Evolutionary conservation across 139 green algal species (phyloP), one percentile per base, ranked within the genome.

Genomic region (Volvox reticuliferus): DNA sequence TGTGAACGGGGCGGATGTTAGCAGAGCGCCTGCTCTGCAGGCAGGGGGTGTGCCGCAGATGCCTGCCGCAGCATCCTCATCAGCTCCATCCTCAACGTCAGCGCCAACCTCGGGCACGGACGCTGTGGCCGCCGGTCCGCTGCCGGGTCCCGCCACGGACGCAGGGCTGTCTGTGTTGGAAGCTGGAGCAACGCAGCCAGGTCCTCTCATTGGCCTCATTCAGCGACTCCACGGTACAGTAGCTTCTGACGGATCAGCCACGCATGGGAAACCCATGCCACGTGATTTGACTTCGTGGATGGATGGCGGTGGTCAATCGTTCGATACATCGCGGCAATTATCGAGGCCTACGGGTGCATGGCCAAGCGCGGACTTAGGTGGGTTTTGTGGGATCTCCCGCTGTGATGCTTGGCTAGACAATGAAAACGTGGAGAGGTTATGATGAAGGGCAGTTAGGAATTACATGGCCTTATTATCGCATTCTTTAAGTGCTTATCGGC

Each of bases 141-240:
- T 55, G 44, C 44, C 44, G 44, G 44, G 44, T 9, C 44, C 44
- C 5, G 44, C 9, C 44, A 55, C 44, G 44, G 44, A 55, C 44
- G 44, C 44, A 55, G 44, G 44, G 44, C 44, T 55, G 9, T 55
- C 44, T 55, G 44, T 55, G 44, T 55, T 55, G 44, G 44, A 55
- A 55, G 44, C 44, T 55, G 44, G 44, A 26, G n/a, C n/a, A n/a
- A 30, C 71, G 71, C 71, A 79, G 71, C 26, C 91, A 24, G 87
- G 77, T 21, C 76, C 88, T 0, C 79, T 94, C 12, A 81, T 68
- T 14, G 83, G 82, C 33, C 85, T 94, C 24, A 78, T 94, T 12
- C 33, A 55, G 44, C 85, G 80, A 9, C 69, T 94, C 26, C 82
- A 92, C 28, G 82, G 82, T 21, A 75, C 78, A 21, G 80, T 30